These are phyloP conservation scores for Phaeophleospora eucalypticola DNA, from an alignment of 2,329 filamentous ascomycete species.

Conservation along the genomic window DNA sequence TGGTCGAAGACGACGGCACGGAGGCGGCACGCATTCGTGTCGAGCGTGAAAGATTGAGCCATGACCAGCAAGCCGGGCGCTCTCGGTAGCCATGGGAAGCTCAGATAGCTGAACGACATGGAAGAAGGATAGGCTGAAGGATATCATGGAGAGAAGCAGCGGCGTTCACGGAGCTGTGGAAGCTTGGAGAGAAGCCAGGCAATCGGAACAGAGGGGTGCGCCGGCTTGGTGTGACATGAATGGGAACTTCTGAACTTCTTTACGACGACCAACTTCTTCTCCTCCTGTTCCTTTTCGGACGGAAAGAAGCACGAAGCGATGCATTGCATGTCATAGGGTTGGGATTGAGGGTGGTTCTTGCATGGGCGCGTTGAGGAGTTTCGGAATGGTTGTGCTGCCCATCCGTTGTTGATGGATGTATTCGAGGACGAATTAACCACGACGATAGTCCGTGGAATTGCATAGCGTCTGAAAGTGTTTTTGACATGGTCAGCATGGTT, in stretches of 20 bases:
- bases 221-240: background rate
- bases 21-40: slow-evolving; percentile 55
- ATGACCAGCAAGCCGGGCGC: slow-evolving; percentile 13
- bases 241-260: background rate
- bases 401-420: background rate
- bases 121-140: background rate
- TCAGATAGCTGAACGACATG: background rate
- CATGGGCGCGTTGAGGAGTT: background rate
- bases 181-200: background rate
- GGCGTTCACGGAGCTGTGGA: no score
- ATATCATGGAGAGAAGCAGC: background rate
- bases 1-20: slow-evolving; percentile 61
- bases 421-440: background rate
- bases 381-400: background rate
- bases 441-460: background rate
- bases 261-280: background rate
- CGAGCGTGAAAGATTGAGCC: slow-evolving; percentile 26
- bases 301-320: slow-evolving; percentile 4
- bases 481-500: background rate
- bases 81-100: slow-evolving; percentile 8
- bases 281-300: background rate
- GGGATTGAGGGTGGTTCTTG: background rate
- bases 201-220: background rate
- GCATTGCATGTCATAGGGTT: slow-evolving; percentile 1
- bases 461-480: background rate